Conservation (phyloP, 2,329 filamentous ascomycete species). For the Calonectria pseudoreteaudii region DNA sequence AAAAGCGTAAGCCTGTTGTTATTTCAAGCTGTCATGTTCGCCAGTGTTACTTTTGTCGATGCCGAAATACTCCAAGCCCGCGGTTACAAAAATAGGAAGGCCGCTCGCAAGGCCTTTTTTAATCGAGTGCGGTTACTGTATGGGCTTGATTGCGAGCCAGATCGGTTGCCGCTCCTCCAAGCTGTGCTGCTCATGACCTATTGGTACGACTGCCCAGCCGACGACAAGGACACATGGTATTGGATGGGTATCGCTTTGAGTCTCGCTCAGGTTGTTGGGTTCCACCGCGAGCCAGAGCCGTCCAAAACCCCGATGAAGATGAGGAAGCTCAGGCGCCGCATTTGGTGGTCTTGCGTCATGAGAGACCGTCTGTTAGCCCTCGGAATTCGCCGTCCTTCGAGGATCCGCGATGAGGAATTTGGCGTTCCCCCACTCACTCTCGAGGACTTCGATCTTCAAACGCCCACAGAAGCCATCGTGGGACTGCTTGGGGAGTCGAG, state of each 20-base stretch:
- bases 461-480: neutral
- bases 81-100: constrained; percentile 12
- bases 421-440: constrained; percentile 3
- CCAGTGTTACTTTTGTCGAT: constrained; percentile 25
- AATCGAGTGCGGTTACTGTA: constrained; percentile 16
- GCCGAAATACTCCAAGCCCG: neutral
- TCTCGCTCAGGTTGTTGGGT: constrained; percentile 15
- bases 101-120: constrained; percentile 24
- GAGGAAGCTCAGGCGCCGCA: constrained; percentile 11
- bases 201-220: constrained; percentile 22
- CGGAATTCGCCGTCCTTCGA: constrained; percentile 20
- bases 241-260: constrained; percentile 27
- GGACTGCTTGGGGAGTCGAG: constrained; percentile 10
- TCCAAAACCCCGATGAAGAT: neutral
- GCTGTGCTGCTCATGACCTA: constrained; percentile 24
- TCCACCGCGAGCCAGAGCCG: constrained; percentile 18
- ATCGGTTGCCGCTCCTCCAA: constrained; percentile 15
- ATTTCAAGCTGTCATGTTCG: constrained; percentile 28
- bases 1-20: constrained; percentile 14
- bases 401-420: constrained; percentile 23
- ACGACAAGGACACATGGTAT: constrained; percentile 29
- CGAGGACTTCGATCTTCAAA: constrained; percentile 12
- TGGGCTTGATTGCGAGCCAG: constrained; percentile 15
- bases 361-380: constrained; percentile 21
- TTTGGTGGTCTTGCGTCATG: constrained; percentile 29